phyloP scores from a whole-genome alignment of 352 stramenopile genomes.

The Phytophthora fragariae region DNA sequence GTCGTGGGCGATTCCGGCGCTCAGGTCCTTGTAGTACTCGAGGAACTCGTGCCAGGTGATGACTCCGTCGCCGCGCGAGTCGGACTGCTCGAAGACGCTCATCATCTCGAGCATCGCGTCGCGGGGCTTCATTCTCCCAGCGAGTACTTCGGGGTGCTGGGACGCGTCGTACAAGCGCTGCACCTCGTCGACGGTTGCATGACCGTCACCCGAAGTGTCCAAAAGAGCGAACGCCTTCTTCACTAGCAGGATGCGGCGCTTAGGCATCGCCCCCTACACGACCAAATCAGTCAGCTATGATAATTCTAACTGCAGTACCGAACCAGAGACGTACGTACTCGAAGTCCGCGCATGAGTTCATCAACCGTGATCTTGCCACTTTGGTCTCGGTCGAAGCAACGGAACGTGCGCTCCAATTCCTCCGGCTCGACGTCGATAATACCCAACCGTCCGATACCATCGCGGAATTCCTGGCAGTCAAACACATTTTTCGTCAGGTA shows the following conservation, averaged over 20 bases:
- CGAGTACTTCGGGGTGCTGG: conserved; percentile 85
- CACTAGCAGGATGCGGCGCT: conserved; percentile 84
- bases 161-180: conserved; percentile 76
- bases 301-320: neutral
- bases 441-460: conserved; percentile 60
- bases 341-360: conserved; percentile 90
- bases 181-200: conserved; percentile 76
- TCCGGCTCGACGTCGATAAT: conserved; percentile 42
- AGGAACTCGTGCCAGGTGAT: conserved; percentile 90
- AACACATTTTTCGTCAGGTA: neutral
- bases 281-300: neutral
- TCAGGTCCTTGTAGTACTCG: conserved; percentile 92
- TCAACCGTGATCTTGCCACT: conserved; percentile 88
- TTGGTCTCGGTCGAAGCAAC: conserved; percentile 82
- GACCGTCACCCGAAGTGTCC: conserved; percentile 70
- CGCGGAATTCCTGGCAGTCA: conserved; percentile 59
- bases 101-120: conserved; percentile 88
- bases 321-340: conserved; percentile 61
- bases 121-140: conserved; percentile 57
- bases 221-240: conserved; percentile 84
- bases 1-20: conserved; percentile 78
- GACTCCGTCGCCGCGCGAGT: conserved; percentile 46
- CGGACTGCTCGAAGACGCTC: conserved; percentile 67
- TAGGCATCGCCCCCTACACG: conserved; percentile 71
- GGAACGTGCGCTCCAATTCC: conserved; percentile 67